Base-by-base conservation (phyloP, 2,329 filamentous ascomycete genomes). In the Zymoseptoria crescenta region DNA sequence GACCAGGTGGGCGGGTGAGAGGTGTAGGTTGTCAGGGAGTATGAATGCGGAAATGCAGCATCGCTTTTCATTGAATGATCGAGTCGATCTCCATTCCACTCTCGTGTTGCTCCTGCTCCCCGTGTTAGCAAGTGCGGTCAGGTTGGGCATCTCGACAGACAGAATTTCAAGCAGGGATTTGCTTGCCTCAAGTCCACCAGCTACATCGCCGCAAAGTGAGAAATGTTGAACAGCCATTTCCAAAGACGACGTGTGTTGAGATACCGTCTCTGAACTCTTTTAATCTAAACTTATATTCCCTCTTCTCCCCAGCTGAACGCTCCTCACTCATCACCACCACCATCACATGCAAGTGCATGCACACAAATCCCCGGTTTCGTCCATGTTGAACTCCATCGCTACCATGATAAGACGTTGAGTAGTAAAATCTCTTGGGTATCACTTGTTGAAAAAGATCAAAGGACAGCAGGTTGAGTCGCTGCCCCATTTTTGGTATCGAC, bases 371-470 rank as follows among this genome's bases (percentile, higher is more conserved):
- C 35, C 35, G 16, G 16, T 62, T 67, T 4, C 16, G 30, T 29
- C 51, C 29, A 28, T 52, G 51, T 30, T 52, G 51, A 52, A 52
- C 51, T 52, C 51, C 51, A 52, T 52, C 51, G 51, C 51, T 52
- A 27, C 20, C 24, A 51, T 51, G 21, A 52, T 51, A 51, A 52
- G 51, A 52, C 51, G 51, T 52, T 52, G 51, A 52, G 51, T 52
- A 52, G 24, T 24, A 52, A 52, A 52, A 28, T 45, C 35, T 41
- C 35, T 6, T 52, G 51, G 51, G 51, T 52, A 52, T 52, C 51
- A 52, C 51, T 52, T 52, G 49, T 51, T 45, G 35, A 45, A 45
- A 45, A 45, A 45, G 35, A 45, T 45, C 35, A 45, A 45, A 16
- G 35, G n/a, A 5, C 35, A 45, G 35, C 35, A 45, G 35, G 35